Percentiles rank a stretch among this genome's conserved stretches.
phyloP scores from a whole-genome alignment of 73 alveolate genomes.

The Paramecium tetraurelia region DNA sequence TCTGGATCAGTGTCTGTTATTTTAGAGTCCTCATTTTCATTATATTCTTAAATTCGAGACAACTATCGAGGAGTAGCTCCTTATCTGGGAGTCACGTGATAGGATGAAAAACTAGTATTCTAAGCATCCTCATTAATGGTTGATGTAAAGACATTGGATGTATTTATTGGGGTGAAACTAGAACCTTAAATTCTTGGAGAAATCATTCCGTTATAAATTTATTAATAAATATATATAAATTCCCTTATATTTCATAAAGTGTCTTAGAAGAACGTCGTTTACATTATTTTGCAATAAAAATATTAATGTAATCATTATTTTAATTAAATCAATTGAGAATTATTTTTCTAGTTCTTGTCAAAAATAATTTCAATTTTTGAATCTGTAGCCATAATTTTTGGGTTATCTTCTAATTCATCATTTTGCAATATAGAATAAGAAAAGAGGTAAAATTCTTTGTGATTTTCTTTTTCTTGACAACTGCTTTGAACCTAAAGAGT shows the following conservation, averaged over 20 bases:
- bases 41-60: not conserved
- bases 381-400: not conserved
- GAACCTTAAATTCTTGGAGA: conserved; percentile 19
- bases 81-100: conserved; percentile 18
- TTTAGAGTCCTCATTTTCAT: conserved; percentile 1
- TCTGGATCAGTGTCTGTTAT: not conserved
- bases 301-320: not conserved
- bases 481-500: not conserved
- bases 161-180: not conserved
- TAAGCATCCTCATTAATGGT: not conserved
- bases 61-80: not conserved
- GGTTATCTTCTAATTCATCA: not conserved
- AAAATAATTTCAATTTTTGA: not conserved
- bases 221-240: not conserved
- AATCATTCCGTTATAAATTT: conserved; percentile 27
- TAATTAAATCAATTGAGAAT: not conserved
- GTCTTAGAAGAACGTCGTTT: not conserved
- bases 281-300: not conserved
- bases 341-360: not conserved
- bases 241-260: not conserved
- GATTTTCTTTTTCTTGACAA: not conserved
- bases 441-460: not conserved
- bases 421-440: not conserved
- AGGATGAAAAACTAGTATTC: not conserved
- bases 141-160: conserved; percentile 8